Conservation (phyloP, 805 yeast genomes). For the Yamadazyma kitorensis region DNA sequence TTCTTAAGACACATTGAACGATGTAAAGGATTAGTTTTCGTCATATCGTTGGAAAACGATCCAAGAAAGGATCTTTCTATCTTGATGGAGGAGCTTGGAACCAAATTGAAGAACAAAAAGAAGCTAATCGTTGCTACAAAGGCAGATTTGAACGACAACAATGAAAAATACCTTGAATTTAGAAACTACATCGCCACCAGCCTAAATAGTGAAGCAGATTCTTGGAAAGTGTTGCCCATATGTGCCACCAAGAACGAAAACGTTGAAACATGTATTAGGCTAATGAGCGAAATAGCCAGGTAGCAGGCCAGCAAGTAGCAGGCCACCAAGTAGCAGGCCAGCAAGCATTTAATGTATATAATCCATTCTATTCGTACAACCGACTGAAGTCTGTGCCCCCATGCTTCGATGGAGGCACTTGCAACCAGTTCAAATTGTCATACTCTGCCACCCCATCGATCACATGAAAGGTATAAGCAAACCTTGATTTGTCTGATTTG, state of each 20-base stretch:
- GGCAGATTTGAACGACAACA: slow-evolving; percentile 69
- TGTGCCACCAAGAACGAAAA: slow-evolving; percentile 77
- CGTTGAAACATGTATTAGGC: slow-evolving; percentile 60
- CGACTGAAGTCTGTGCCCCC: slow-evolving; percentile 64
- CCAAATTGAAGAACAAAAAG: slow-evolving; percentile 57
- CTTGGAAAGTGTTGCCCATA: slow-evolving; percentile 78
- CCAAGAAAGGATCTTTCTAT: slow-evolving; percentile 66
- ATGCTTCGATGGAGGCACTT: slow-evolving; percentile 56
- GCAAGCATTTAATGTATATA: neutral
- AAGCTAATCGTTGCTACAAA: slow-evolving; percentile 87
- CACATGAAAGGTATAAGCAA: slow-evolving; percentile 77
- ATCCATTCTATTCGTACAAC: slow-evolving; percentile 22
- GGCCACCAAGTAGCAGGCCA: neutral
- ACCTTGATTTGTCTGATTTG: slow-evolving; percentile 53
- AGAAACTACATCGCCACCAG: slow-evolving; percentile 36
- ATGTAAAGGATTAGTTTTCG: slow-evolving; percentile 85
- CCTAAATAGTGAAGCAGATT: slow-evolving; percentile 12
- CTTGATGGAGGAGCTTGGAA: slow-evolving; percentile 70
- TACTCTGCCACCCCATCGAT: slow-evolving; percentile 65
- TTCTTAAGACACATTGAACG: slow-evolving; percentile 91
- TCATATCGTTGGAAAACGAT: slow-evolving; percentile 67
- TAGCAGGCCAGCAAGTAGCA: neutral
- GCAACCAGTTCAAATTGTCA: slow-evolving; percentile 72
- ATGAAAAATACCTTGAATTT: slow-evolving; percentile 46
- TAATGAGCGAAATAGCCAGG: slow-evolving; percentile 65